Percentiles rank a stretch among this genome's conserved stretches.
Evolutionary conservation across 139 green algal species (phyloP).

Genomic region (Chlamydomonas incerta): DNA sequence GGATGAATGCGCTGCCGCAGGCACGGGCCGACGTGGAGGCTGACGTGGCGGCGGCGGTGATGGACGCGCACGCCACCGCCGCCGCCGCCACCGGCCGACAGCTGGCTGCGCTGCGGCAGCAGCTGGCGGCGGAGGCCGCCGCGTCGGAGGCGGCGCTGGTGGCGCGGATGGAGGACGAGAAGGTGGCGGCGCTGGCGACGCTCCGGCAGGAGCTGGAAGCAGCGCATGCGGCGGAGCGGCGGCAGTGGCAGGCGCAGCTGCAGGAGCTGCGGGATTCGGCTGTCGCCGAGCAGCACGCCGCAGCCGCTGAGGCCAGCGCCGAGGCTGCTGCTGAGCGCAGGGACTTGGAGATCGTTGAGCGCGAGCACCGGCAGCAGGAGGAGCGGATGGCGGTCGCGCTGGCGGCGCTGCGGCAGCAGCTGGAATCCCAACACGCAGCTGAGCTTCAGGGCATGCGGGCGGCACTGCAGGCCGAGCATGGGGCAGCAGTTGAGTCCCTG

Average conservation of each 20-base stretch:
- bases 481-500: too few relatives aligned
- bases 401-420: too few relatives aligned
- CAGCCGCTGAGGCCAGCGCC: background rate
- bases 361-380: too few relatives aligned
- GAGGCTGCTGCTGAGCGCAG: too few relatives aligned
- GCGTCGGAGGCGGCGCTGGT: background rate
- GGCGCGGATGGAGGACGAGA: background rate
- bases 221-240: too few relatives aligned
- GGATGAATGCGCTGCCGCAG: too few relatives aligned
- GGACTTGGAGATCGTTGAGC: too few relatives aligned
- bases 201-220: background rate
- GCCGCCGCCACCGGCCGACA: background rate
- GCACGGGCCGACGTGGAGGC: slow-evolving; percentile 8
- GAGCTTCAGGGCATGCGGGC: too few relatives aligned
- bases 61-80: slow-evolving; percentile 9
- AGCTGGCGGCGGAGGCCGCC: background rate
- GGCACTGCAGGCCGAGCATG: too few relatives aligned
- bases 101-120: background rate
- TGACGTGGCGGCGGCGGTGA: slow-evolving; percentile 9
- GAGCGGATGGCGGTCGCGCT: too few relatives aligned
- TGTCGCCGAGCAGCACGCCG: background rate
- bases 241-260: too few relatives aligned
- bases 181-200: background rate
- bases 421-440: too few relatives aligned
- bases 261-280: background rate